phyloP scores from a whole-genome alignment of 108 stramenopile genomes.

The Skeletonema marinoi region DNA sequence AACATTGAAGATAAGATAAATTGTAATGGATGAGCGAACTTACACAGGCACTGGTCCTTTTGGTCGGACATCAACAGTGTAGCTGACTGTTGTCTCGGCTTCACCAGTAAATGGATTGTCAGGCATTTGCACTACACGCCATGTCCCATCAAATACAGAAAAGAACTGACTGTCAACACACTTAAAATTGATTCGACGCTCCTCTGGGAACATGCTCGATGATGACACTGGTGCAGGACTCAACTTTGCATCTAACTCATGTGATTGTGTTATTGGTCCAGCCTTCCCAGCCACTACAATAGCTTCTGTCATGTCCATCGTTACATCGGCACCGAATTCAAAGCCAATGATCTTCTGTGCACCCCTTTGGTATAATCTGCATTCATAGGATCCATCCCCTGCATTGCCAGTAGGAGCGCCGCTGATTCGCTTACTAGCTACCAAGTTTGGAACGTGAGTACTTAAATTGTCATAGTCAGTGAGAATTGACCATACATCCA shows the following conservation, averaged over 20 bases:
- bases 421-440: constrained; percentile 41
- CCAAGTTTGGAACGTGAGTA: constrained; percentile 71
- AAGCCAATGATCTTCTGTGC: constrained; percentile 79
- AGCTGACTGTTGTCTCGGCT: constrained; percentile 56
- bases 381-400: constrained; percentile 42
- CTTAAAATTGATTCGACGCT: constrained; percentile 60
- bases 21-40: not conserved
- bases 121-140: constrained; percentile 40
- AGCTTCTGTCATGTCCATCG: constrained; percentile 69
- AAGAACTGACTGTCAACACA: constrained; percentile 76
- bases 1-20: not conserved
- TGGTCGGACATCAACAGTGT: constrained; percentile 70
- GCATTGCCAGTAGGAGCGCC: constrained; percentile 7
- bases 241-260: constrained; percentile 1
- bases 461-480: constrained; percentile 73
- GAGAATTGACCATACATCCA: constrained; percentile 67
- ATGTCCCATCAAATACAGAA: constrained; percentile 59
- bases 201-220: constrained; percentile 28
- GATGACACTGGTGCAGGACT: constrained; percentile 2
- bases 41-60: constrained; percentile 75
- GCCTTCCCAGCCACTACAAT: constrained; percentile 20
- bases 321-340: constrained; percentile 71
- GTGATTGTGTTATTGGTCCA: not conserved
- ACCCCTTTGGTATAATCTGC: constrained; percentile 72
- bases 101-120: constrained; percentile 31